These are phyloP conservation scores for Coleophoma cylindrospora DNA, from an alignment of 2,329 filamentous ascomycete genomes.

Conservation along the genomic window DNA sequence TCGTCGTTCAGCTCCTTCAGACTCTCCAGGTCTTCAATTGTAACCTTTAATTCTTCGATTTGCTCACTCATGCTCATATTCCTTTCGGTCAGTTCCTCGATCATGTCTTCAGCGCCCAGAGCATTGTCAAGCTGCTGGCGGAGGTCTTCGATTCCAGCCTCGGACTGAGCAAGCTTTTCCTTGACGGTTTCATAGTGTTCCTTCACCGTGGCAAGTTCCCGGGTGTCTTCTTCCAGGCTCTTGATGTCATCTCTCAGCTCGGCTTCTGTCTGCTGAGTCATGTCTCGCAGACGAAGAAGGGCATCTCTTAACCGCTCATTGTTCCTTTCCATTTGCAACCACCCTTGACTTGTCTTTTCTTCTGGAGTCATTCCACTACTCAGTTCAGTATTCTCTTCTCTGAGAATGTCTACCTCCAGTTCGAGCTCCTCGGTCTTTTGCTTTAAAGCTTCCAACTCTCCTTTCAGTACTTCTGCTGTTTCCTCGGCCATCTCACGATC, in stretches of 20 bases:
- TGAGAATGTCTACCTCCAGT: conserved; percentile 80
- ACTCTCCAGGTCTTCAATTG: conserved; percentile 82
- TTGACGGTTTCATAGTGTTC: conserved; percentile 66
- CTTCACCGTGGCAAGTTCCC: conserved; percentile 62
- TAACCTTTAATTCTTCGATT: conserved; percentile 74
- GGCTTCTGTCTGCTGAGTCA: conserved; percentile 79
- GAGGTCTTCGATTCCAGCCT: conserved; percentile 77
- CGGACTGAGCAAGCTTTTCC: conserved; percentile 66
- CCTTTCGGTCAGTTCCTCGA: conserved; percentile 84
- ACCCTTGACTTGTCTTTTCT: conserved; percentile 80
- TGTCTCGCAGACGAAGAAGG: conserved; percentile 75
- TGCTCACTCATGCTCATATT: conserved; percentile 80
- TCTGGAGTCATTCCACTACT: conserved; percentile 82
- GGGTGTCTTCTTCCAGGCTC: conserved; percentile 66
- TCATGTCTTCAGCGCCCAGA: conserved; percentile 85
- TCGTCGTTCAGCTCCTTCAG: conserved; percentile 93
- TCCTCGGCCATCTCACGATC: conserved; percentile 98
- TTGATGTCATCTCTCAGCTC: conserved; percentile 74
- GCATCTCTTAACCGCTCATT: conserved; percentile 87
- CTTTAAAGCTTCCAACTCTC: conserved; percentile 74
- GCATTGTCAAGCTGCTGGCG: conserved; percentile 88
- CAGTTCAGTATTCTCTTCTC: conserved; percentile 82
- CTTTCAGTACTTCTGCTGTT: conserved; percentile 74
- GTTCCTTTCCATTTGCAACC: conserved; percentile 85
- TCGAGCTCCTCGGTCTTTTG: conserved; percentile 77